Percentiles rank a stretch among this genome's conserved stretches.
Conservation (phyloP, 2,329 filamentous ascomycete species). For the Helicocarpus griseus region DNA sequence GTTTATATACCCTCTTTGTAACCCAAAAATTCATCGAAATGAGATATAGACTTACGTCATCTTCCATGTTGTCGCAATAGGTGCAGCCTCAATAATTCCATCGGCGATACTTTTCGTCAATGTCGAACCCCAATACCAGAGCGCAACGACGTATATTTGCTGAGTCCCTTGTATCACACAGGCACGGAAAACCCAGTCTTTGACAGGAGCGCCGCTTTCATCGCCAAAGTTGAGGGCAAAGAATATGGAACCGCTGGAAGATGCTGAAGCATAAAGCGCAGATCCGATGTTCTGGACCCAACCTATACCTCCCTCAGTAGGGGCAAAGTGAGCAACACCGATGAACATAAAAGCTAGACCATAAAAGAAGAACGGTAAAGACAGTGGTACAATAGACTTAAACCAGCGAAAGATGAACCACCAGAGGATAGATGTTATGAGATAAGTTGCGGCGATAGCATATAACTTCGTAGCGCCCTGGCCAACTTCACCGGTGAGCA, state of each 20-base stretch:
- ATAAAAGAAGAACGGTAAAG: constrained; percentile 54
- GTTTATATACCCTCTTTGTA: constrained; percentile 12
- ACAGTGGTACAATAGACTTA: constrained; percentile 49
- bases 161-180: constrained; percentile 58
- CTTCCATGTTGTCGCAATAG: constrained; percentile 21
- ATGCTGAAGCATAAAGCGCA: constrained; percentile 52
- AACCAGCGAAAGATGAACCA: constrained; percentile 52
- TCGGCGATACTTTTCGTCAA: constrained; percentile 38
- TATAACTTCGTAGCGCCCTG: constrained; percentile 52
- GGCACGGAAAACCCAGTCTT: constrained; percentile 58
- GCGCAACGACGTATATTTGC: constrained; percentile 53
- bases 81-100: constrained; percentile 20
- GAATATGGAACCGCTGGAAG: constrained; percentile 54
- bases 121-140: constrained; percentile 59
- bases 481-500: constrained; percentile 55
- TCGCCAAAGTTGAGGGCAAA: constrained; percentile 60
- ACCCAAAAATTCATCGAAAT: not conserved
- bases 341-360: constrained; percentile 15
- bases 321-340: constrained; percentile 47
- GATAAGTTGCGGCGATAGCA: constrained; percentile 50
- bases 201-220: constrained; percentile 53
- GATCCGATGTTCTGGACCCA: constrained; percentile 54
- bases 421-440: constrained; percentile 50
- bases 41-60: constrained; percentile 27
- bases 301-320: constrained; percentile 29